Conservation (phyloP, 2,329 filamentous ascomycete genomes). For the Colletotrichum orbiculare region DNA sequence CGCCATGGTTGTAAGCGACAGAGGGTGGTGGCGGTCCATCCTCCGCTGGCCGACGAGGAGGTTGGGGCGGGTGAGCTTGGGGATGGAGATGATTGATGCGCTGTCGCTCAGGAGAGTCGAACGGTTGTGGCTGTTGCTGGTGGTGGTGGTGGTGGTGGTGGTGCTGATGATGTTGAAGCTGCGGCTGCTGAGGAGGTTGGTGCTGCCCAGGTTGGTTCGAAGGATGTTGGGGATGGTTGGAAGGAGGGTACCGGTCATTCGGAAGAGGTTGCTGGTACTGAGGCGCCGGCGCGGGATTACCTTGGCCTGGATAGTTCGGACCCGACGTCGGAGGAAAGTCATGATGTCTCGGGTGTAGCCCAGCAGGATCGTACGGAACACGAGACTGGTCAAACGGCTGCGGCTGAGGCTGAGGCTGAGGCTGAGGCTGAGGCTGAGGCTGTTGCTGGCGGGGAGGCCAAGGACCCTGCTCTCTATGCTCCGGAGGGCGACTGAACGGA, state of each 20-base stretch:
- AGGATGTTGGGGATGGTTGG: slow-evolving; percentile 45
- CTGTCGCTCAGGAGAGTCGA: slow-evolving; percentile 43
- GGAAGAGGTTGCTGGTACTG: slow-evolving; percentile 44
- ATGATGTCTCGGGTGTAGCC: slow-evolving; percentile 54
- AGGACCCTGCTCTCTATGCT: slow-evolving; percentile 50
- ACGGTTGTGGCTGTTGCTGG: slow-evolving; percentile 43
- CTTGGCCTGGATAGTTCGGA: slow-evolving; percentile 48
- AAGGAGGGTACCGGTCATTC: slow-evolving; percentile 52
- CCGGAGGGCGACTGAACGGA: slow-evolving; percentile 57
- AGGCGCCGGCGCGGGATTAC: slow-evolving; percentile 45
- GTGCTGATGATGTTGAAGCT: not conserved
- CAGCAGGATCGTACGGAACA: slow-evolving; percentile 55
- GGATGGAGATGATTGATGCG: slow-evolving; percentile 41
- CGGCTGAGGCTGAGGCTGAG: slow-evolving; percentile 20
- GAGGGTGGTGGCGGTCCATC: slow-evolving; percentile 62
- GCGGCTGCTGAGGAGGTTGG: slow-evolving; percentile 40
- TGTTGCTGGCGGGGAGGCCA: slow-evolving; percentile 43
- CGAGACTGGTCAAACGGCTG: slow-evolving; percentile 55
- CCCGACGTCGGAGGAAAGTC: slow-evolving; percentile 60
- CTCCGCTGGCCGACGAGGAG: slow-evolving; percentile 55
- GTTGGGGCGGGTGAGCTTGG: slow-evolving; percentile 49
- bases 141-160: slow-evolving; percentile 37
- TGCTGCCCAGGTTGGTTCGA: slow-evolving; percentile 38
- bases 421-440: no score
- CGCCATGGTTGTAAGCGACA: slow-evolving; percentile 60